Percentiles rank a stretch among this genome's conserved stretches.
These are phyloP conservation scores for Xerocomus amazonicus DNA, from an alignment of 1,284 basidiomycete genomes.

Conservation along the genomic window DNA sequence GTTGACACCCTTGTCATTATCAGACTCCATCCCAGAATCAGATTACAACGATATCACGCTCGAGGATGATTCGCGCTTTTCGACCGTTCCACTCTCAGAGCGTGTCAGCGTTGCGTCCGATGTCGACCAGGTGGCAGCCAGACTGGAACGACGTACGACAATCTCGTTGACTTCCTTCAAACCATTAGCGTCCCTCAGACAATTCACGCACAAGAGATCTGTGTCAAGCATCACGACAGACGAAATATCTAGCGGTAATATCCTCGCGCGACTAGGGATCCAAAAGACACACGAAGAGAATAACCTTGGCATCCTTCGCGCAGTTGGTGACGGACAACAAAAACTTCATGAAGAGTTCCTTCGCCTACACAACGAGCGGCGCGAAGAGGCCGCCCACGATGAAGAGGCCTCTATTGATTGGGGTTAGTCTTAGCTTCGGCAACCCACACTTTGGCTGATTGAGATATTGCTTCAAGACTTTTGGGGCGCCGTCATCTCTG, in stretches of 20 bases:
- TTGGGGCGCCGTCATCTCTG: constrained; percentile 93
- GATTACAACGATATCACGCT: constrained; percentile 59
- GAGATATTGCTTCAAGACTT: constrained; percentile 59
- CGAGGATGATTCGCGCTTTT: constrained; percentile 57
- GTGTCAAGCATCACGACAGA: constrained; percentile 59
- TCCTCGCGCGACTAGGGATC: constrained; percentile 44
- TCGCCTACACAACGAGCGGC: constrained; percentile 53
- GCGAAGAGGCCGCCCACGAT: constrained; percentile 36
- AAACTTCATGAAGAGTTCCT: constrained; percentile 70
- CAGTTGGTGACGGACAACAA: constrained; percentile 60
- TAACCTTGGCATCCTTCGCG: constrained; percentile 34
- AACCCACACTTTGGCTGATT: constrained; percentile 6
- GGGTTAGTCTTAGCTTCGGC: constrained; percentile 49
- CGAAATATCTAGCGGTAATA: constrained; percentile 37
- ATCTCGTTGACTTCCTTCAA: constrained; percentile 28
- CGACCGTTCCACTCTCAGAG: constrained; percentile 48
- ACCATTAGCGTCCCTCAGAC: constrained; percentile 26
- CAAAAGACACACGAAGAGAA: constrained; percentile 40
- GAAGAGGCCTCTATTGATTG: constrained; percentile 59
- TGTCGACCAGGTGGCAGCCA: constrained; percentile 13
- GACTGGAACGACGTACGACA: constrained; percentile 27
- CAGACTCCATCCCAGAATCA: constrained; percentile 48
- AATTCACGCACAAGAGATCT: constrained; percentile 53
- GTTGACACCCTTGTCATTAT: constrained; percentile 19
- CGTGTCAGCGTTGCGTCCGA: constrained; percentile 29